phyloP scores from a whole-genome alignment of 176 grass and related monocot genomes.

The Avena eriantha region DNA sequence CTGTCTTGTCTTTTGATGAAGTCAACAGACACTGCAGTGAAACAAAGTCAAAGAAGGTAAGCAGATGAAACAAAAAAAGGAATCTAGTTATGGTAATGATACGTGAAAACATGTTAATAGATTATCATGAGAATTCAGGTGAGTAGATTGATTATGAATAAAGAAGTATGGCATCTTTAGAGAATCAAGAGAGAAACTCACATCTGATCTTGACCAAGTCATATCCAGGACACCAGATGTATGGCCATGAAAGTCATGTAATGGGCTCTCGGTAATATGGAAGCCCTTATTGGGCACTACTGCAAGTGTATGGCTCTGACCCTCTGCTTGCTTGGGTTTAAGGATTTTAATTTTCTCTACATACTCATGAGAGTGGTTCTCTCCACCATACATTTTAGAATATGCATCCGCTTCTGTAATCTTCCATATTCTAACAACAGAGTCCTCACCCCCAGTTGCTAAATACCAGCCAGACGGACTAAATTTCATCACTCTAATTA shows the following conservation, averaged over 20 bases:
- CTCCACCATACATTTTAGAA: constrained; percentile 43
- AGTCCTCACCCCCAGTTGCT: constrained; percentile 90
- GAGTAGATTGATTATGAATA: not conserved
- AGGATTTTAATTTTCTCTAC: constrained; percentile 52
- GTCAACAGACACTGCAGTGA: constrained; percentile 83
- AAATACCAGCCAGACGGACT: constrained; percentile 83
- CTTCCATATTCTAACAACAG: constrained; percentile 72
- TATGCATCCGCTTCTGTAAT: constrained; percentile 72
- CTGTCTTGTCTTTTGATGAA: constrained; percentile 91
- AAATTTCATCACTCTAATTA: constrained; percentile 86
- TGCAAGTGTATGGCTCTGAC: constrained; percentile 48
- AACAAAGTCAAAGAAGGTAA: constrained; percentile 30
- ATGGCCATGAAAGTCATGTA: constrained; percentile 84
- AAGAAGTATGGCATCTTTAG: not conserved
- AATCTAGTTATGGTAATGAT: not conserved
- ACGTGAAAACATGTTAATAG: not conserved
- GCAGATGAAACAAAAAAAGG: not conserved
- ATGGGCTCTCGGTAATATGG: constrained; percentile 67
- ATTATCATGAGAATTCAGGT: not conserved
- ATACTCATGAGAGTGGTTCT: constrained; percentile 38
- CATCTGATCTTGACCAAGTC: constrained; percentile 87
- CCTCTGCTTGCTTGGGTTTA: constrained; percentile 46
- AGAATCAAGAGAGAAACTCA: constrained; percentile 48
- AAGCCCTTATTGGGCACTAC: constrained; percentile 68
- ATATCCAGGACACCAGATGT: constrained; percentile 77